Evolutionary conservation across 805 yeast species (phyloP).

Genomic region (Yarrowia sp.): DNA sequence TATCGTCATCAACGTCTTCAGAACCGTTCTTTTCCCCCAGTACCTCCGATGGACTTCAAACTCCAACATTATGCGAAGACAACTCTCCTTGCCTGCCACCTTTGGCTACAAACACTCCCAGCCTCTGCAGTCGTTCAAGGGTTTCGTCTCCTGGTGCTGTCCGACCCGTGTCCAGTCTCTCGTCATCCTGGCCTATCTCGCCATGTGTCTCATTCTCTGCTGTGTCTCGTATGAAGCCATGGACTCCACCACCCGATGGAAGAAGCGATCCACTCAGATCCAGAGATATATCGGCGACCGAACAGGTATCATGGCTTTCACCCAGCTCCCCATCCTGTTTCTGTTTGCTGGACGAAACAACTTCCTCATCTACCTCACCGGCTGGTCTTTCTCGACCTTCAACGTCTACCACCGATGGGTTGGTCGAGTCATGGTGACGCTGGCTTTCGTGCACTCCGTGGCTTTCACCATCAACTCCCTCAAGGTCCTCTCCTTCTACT

Average conservation of each 20-base stretch:
- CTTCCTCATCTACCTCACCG: conserved; percentile 65
- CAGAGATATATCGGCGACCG: conserved; percentile 43
- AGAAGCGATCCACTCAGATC: conserved; percentile 45
- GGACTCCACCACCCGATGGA: conserved; percentile 44
- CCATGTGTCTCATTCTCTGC: conserved; percentile 46
- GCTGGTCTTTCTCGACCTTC: conserved; percentile 67
- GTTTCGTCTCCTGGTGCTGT: conserved; percentile 40
- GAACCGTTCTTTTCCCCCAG: conserved; percentile 40
- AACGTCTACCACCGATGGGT: conserved; percentile 61
- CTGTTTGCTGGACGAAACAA: conserved; percentile 73
- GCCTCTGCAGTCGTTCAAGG: conserved; percentile 44
- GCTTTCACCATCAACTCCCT: conserved; percentile 33
- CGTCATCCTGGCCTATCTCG: conserved; percentile 50
- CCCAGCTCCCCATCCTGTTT: conserved; percentile 46
- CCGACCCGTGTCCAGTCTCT: conserved; percentile 57
- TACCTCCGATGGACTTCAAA: conserved; percentile 24
- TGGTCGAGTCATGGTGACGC: conserved; percentile 43
- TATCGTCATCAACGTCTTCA: conserved; percentile 42
- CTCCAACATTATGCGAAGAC: conserved; percentile 44
- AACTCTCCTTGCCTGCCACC: conserved; percentile 49
- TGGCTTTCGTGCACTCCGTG: conserved; percentile 45
- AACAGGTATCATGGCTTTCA: conserved; percentile 44
- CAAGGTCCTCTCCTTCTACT: background rate
- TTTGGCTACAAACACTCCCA: conserved; percentile 46
- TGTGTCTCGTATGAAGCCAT: conserved; percentile 43